phyloP scores from a whole-genome alignment of 2,329 filamentous ascomycete species.

The Alternaria sp. region DNA sequence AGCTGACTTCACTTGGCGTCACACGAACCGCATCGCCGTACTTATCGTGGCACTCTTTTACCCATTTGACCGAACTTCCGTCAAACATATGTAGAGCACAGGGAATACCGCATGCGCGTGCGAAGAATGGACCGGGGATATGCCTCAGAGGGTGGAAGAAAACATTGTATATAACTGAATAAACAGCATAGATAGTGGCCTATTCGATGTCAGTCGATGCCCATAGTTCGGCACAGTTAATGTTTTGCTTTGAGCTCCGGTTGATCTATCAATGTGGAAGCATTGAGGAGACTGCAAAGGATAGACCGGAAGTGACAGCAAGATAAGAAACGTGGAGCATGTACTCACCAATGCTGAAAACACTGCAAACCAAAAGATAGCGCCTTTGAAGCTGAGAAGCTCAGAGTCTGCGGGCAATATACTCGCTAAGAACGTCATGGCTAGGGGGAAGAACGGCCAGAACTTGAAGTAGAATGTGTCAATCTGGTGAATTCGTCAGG shows the following conservation, averaged over 20 bases:
- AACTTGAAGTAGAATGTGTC: background rate
- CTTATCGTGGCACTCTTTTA: conserved; percentile 47
- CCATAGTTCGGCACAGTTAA: background rate
- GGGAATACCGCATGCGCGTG: conserved; percentile 44
- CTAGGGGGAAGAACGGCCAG: background rate
- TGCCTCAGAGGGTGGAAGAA: conserved; percentile 56
- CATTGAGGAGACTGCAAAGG: background rate
- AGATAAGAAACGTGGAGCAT: background rate
- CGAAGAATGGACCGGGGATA: conserved; percentile 54
- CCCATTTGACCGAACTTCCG: conserved; percentile 38
- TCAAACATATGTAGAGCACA: conserved; percentile 38
- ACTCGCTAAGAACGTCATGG: background rate
- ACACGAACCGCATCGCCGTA: conserved; percentile 57
- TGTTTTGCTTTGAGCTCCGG: background rate
- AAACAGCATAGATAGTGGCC: conserved; percentile 25
- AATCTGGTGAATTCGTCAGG: background rate
- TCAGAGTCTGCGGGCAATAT: background rate
- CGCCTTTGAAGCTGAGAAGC: background rate
- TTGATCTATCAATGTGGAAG: background rate
- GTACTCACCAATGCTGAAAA: background rate
- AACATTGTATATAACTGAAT: conserved; percentile 46
- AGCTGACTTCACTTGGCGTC: conserved; percentile 54
- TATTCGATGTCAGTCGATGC: conserved; percentile 9
- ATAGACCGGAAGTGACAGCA: background rate
- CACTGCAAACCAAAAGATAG: background rate